Evolutionary conservation across 164 flowering plant species (phyloP).

Genomic region (Dillenia suffruticosa): DNA sequence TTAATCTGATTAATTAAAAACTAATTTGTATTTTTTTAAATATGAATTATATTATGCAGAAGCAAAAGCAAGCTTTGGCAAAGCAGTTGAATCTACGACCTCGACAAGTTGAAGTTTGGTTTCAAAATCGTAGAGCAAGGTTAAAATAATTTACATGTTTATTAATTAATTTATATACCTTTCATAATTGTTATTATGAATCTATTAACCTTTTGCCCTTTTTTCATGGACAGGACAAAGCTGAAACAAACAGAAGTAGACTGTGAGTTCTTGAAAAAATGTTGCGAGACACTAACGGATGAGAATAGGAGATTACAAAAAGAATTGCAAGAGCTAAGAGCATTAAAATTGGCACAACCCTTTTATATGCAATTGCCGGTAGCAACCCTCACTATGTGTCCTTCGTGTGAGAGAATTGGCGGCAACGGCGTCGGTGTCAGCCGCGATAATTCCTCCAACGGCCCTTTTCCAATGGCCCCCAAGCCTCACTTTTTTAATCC

Average conservation of each 20-base stretch:
- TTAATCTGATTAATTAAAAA: too few relatives aligned
- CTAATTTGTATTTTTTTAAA: not conserved
- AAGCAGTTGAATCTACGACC: slow-evolving; percentile 67
- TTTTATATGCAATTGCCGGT: slow-evolving; percentile 76
- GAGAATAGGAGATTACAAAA: slow-evolving; percentile 67
- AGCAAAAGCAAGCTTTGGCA: slow-evolving; percentile 80
- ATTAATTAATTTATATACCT: not conserved
- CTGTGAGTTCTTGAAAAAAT: slow-evolving; percentile 73
- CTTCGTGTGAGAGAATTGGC: slow-evolving; percentile 67
- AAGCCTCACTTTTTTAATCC: slow-evolving; percentile 47
- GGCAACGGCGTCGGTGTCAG: slow-evolving; percentile 22
- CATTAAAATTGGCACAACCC: slow-evolving; percentile 56
- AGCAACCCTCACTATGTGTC: slow-evolving; percentile 80
- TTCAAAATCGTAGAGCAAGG: slow-evolving; percentile 89
- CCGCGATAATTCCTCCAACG: slow-evolving; percentile 26
- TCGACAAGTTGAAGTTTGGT: slow-evolving; percentile 89
- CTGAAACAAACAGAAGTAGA: slow-evolving; percentile 88
- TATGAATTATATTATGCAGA: slow-evolving; percentile 38
- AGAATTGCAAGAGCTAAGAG: slow-evolving; percentile 69
- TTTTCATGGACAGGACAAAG: slow-evolving; percentile 51
- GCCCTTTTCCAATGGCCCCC: slow-evolving; percentile 29
- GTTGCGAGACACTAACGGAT: slow-evolving; percentile 68
- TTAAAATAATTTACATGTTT: slow-evolving; percentile 5
- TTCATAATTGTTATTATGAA: not conserved
- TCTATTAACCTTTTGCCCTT: not conserved